Conservation (phyloP, 1,139 yeast genomes). For the Sugiyamaella grinbergsii region DNA sequence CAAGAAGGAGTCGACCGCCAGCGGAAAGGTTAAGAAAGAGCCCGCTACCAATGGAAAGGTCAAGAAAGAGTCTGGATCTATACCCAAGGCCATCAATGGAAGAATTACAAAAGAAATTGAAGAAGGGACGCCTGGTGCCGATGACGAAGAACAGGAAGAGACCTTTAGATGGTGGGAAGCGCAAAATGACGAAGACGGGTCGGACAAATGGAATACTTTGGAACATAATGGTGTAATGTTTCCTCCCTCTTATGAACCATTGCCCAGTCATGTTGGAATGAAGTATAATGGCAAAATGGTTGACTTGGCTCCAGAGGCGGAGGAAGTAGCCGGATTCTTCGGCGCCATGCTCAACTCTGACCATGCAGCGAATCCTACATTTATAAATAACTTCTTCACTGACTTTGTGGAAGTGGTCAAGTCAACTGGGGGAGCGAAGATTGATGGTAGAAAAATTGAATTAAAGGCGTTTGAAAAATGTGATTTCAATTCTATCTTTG, state of each 20-base stretch:
- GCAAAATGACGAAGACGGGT: slow-evolving; percentile 60
- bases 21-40: slow-evolving; percentile 12
- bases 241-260: slow-evolving; percentile 88
- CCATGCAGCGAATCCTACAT: slow-evolving; percentile 83
- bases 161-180: slow-evolving; percentile 87
- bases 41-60: slow-evolving; percentile 2
- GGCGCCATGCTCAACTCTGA: slow-evolving; percentile 89
- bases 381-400: slow-evolving; percentile 80
- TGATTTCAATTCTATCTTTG: slow-evolving; percentile 76
- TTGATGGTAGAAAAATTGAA: slow-evolving; percentile 46
- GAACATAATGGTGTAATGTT: slow-evolving; percentile 90
- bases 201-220: slow-evolving; percentile 80
- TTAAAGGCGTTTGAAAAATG: slow-evolving; percentile 66
- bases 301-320: slow-evolving; percentile 74
- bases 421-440: slow-evolving; percentile 64
- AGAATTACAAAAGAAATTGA: slow-evolving; percentile 11
- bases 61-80: not conserved
- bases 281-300: slow-evolving; percentile 78
- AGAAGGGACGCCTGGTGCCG: slow-evolving; percentile 18
- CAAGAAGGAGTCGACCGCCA: slow-evolving; percentile 11
- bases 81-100: not conserved
- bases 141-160: slow-evolving; percentile 55
- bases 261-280: slow-evolving; percentile 78
- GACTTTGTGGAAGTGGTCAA: slow-evolving; percentile 73
- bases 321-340: slow-evolving; percentile 94